phyloP scores from a whole-genome alignment of 2,329 filamentous ascomycete genomes.

The Trichoderma cornu-damae region DNA sequence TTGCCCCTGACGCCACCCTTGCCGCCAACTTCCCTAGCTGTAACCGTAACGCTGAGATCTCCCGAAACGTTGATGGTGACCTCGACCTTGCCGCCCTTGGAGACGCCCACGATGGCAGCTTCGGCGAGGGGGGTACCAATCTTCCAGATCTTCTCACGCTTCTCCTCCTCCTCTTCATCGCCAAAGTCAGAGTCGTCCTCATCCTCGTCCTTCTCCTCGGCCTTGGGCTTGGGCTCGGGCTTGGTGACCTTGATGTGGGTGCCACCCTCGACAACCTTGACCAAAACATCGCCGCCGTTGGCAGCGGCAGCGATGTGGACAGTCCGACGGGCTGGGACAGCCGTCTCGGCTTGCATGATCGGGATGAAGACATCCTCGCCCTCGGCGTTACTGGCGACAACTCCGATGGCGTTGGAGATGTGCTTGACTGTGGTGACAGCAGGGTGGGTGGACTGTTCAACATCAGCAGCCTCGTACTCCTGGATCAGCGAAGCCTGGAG shows the following conservation, averaged over 20 bases:
- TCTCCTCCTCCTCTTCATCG: slow-evolving; percentile 79
- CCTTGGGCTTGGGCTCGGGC: slow-evolving; percentile 72
- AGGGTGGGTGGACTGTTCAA: slow-evolving; percentile 92
- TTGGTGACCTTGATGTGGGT: slow-evolving; percentile 92
- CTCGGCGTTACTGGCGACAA: slow-evolving; percentile 59
- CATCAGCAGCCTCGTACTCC: slow-evolving; percentile 89
- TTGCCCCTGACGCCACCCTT: slow-evolving; percentile 76
- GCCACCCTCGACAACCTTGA: slow-evolving; percentile 82
- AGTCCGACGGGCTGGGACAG: slow-evolving; percentile 80
- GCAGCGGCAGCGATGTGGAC: slow-evolving; percentile 72
- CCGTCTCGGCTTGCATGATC: slow-evolving; percentile 79
- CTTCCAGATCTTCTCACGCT: slow-evolving; percentile 89
- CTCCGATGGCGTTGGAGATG: slow-evolving; percentile 80
- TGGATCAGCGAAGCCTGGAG: slow-evolving; percentile 92
- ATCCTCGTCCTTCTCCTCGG: slow-evolving; percentile 57
- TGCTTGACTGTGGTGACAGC: slow-evolving; percentile 93
- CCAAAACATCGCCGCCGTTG: slow-evolving; percentile 78
- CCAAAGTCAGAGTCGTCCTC: slow-evolving; percentile 59
- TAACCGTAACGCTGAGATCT: slow-evolving; percentile 74
- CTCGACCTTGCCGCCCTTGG: slow-evolving; percentile 88
- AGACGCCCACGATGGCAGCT: slow-evolving; percentile 73
- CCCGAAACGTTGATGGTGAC: slow-evolving; percentile 82
- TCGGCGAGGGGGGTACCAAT: slow-evolving; percentile 77
- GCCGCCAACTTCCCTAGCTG: slow-evolving; percentile 77
- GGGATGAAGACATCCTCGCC: slow-evolving; percentile 69